A percentile compares a stretch with the other conserved stretches of the same genome.
Evolutionary conservation across 2,329 filamentous ascomycete genomes (phyloP).

Genomic region (Colletotrichum acutatum): DNA sequence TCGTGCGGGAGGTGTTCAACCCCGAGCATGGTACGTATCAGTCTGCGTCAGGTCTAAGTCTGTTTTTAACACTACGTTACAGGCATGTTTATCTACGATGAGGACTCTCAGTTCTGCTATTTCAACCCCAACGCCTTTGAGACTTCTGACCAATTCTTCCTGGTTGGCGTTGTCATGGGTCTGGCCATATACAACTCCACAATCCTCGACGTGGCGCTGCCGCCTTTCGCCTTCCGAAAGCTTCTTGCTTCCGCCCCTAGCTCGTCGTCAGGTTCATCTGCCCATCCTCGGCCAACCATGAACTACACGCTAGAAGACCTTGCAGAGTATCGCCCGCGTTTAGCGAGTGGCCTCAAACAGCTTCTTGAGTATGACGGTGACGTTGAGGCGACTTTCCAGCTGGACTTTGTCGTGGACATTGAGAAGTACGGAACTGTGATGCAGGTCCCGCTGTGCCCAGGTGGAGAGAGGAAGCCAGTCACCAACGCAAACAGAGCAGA

Average conservation of each 20-base stretch:
- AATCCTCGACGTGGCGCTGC: slow-evolving; percentile 88
- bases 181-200: slow-evolving; percentile 96
- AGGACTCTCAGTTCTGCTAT: slow-evolving; percentile 90
- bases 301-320: slow-evolving; percentile 84
- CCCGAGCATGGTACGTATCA: slow-evolving; percentile 79
- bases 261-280: slow-evolving; percentile 62
- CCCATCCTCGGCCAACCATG: slow-evolving; percentile 70
- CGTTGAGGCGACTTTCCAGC: slow-evolving; percentile 81
- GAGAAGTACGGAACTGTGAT: slow-evolving; percentile 79
- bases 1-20: slow-evolving; percentile 91
- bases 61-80: slow-evolving; percentile 28
- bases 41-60: background rate
- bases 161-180: slow-evolving; percentile 88
- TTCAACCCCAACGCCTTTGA: slow-evolving; percentile 93
- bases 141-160: slow-evolving; percentile 90
- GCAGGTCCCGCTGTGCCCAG: slow-evolving; percentile 76
- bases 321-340: slow-evolving; percentile 80
- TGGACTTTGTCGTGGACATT: slow-evolving; percentile 82
- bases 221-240: slow-evolving; percentile 90
- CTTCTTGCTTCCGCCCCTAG: slow-evolving; percentile 81
- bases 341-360: slow-evolving; percentile 80
- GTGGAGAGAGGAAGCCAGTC: slow-evolving; percentile 79
- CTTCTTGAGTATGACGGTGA: slow-evolving; percentile 87
- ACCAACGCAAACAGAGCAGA: slow-evolving; percentile 87
- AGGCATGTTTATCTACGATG: slow-evolving; percentile 94